Conservation (phyloP, 306 rosid genomes). For the Mimosa bimucronata region DNA sequence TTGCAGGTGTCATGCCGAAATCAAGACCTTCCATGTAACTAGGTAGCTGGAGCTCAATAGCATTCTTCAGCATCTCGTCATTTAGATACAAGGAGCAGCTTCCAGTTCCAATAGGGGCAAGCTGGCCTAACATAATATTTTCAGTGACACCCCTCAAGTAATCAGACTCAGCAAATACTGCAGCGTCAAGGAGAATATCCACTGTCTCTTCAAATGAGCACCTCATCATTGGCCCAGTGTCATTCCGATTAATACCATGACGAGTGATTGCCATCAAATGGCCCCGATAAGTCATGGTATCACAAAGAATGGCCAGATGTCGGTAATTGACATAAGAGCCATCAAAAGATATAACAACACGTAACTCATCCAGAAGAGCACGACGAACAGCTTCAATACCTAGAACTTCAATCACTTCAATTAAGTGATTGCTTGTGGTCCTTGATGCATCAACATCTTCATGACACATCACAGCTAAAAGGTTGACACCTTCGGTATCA, state of each 20-base stretch:
- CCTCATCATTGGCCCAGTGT: conserved; percentile 99
- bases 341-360: conserved; percentile 95
- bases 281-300: conserved; percentile 97
- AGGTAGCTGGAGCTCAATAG: conserved; percentile 95
- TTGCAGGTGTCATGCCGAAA: conserved; percentile 96
- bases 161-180: conserved; percentile 92
- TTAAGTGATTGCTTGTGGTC: conserved; percentile 95
- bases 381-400: conserved; percentile 98
- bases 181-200: conserved; percentile 97
- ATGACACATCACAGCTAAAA: conserved; percentile 91
- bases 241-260: conserved; percentile 94
- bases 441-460: conserved; percentile 90
- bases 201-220: conserved; percentile 99
- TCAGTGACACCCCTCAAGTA: conserved; percentile 92
- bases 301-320: conserved; percentile 97
- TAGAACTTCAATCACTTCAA: conserved; percentile 96
- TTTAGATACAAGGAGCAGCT: conserved; percentile 83
- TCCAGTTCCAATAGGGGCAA: conserved; percentile 98
- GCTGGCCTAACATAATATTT: conserved; percentile 96
- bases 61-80: conserved; percentile 96
- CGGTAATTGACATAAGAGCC: conserved; percentile 97
- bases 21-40: conserved; percentile 97
- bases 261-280: conserved; percentile 99
- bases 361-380: conserved; percentile 83
- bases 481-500: conserved; percentile 98